Conservation (phyloP, 192 early-diverging fungal genomes). For the Cetraspora pellucida region DNA sequence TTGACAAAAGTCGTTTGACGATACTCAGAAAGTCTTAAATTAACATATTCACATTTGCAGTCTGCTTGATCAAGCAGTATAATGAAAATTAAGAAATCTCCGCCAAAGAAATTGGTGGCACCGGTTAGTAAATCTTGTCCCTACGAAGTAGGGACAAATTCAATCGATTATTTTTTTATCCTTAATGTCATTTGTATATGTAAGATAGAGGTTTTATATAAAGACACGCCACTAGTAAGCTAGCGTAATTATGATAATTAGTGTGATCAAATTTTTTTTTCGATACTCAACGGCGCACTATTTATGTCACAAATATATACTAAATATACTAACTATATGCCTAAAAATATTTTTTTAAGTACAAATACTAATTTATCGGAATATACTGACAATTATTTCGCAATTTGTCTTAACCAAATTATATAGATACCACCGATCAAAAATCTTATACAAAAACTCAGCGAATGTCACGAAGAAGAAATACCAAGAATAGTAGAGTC, state of each 20-base stretch:
- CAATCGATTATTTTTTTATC: background rate
- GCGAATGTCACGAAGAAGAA: slow-evolving; percentile 54
- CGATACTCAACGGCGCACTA: no score
- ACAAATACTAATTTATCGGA: no score
- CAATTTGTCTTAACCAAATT: background rate
- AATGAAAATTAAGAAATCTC: slow-evolving; percentile 36
- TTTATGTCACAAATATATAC: no score
- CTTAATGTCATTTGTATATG: background rate
- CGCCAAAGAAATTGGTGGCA: slow-evolving; percentile 32
- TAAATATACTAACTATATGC: no score
- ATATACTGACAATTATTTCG: no score
- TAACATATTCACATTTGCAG: background rate
- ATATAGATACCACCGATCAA: slow-evolving; percentile 58
- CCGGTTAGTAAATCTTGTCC: slow-evolving; percentile 16
- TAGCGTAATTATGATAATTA: no score
- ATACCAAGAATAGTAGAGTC: slow-evolving; percentile 57
- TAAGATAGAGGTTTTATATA: no score
- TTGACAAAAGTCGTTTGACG: slow-evolving; percentile 11
- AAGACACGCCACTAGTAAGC: no score
- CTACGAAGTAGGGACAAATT: background rate
- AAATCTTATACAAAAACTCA: slow-evolving; percentile 54
- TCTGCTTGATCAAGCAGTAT: slow-evolving; percentile 21
- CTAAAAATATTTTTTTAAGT: no score
- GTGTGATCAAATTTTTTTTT: no score
- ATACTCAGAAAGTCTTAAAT: slow-evolving; percentile 7